Percentiles rank a stretch among this genome's conserved stretches.
These are phyloP conservation scores for Hyphopichia burtonii DNA, from an alignment of 1,139 yeast genomes.

Conservation along the genomic window DNA sequence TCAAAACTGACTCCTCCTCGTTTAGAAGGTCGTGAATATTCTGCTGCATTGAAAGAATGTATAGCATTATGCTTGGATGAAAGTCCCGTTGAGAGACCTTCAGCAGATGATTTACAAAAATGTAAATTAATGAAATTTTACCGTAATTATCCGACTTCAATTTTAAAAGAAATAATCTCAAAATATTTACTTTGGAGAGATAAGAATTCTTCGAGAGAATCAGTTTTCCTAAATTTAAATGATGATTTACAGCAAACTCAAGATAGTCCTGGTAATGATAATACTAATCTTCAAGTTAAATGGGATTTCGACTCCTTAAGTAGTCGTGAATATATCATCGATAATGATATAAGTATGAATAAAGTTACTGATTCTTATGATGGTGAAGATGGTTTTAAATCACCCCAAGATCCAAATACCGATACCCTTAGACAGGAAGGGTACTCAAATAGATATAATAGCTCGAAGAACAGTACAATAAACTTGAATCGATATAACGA, in stretches of 20 bases:
- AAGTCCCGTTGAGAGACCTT: constrained; percentile 82
- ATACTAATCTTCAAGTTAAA: constrained; percentile 58
- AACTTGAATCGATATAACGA: not conserved
- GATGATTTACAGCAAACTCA: constrained; percentile 23
- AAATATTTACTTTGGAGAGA: constrained; percentile 83
- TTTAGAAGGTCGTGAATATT: constrained; percentile 84
- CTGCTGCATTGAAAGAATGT: constrained; percentile 75
- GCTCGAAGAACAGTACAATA: constrained; percentile 4
- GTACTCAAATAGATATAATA: constrained; percentile 2
- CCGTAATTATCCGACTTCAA: constrained; percentile 56
- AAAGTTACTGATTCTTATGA: constrained; percentile 42
- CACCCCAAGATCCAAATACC: constrained; percentile 7
- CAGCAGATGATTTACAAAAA: constrained; percentile 80
- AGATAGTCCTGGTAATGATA: constrained; percentile 14
- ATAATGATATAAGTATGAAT: constrained; percentile 56
- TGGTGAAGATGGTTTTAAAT: constrained; percentile 21
- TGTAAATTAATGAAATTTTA: constrained; percentile 68
- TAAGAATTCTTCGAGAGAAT: constrained; percentile 50
- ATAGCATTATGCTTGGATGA: constrained; percentile 93
- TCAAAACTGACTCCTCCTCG: constrained; percentile 94
- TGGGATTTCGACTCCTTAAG: constrained; percentile 87
- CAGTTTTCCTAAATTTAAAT: constrained; percentile 38
- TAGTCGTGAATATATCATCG: constrained; percentile 68
- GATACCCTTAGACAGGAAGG: not conserved
- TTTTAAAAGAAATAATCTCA: constrained; percentile 74